A percentile compares a stretch with the other conserved stretches of the same genome.
These are phyloP conservation scores for Suhomyces prunicola DNA, from an alignment of 805 yeast genomes.

Conservation along the genomic window DNA sequence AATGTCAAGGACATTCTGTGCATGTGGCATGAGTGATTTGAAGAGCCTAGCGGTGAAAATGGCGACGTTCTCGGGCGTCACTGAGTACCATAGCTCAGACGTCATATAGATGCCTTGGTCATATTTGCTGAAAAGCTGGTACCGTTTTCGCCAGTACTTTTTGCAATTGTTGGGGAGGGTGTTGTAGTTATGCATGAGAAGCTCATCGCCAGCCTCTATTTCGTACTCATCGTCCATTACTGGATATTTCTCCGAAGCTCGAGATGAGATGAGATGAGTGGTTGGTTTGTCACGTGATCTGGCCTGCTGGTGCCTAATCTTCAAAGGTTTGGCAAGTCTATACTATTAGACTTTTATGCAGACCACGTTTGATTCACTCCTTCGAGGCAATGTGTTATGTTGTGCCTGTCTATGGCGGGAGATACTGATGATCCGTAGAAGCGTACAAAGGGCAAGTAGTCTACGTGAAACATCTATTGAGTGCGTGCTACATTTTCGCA, in stretches of 20 bases:
- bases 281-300: neutral
- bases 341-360: no score
- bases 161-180: slow-evolving; percentile 39
- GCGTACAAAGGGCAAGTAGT: no score
- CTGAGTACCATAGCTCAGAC: slow-evolving; percentile 79
- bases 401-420: no score
- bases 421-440: no score
- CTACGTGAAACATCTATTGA: no score
- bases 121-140: slow-evolving; percentile 55
- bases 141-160: slow-evolving; percentile 65
- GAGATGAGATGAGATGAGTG: neutral
- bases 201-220: slow-evolving; percentile 20
- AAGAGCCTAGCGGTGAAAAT: slow-evolving; percentile 54
- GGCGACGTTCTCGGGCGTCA: slow-evolving; percentile 80
- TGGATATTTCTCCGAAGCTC: neutral
- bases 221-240: slow-evolving; percentile 3
- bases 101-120: slow-evolving; percentile 71
- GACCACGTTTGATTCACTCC: no score
- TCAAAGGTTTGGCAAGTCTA: no score
- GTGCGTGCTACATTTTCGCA: no score
- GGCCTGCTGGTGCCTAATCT: no score
- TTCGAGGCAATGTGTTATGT: no score
- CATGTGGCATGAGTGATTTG: slow-evolving; percentile 48
- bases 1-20: slow-evolving; percentile 54
- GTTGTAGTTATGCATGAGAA: slow-evolving; percentile 35